These are phyloP conservation scores for Schoenoplectus tabernaemontani DNA, from an alignment of 202 grass and related monocot genomes.

Conservation along the genomic window DNA sequence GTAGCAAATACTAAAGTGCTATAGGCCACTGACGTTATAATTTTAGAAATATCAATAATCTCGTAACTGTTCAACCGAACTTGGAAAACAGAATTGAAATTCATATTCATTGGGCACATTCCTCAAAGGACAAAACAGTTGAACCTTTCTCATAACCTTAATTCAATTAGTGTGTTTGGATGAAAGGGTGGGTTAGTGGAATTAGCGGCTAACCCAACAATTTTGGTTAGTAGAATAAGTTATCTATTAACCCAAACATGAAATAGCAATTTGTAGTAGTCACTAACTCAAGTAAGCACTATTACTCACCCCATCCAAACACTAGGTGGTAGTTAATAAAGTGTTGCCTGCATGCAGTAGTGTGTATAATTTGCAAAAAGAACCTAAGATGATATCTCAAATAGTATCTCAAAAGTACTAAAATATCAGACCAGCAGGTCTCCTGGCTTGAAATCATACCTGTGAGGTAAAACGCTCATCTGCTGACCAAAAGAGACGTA, in stretches of 20 bases:
- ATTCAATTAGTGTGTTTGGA: not conserved
- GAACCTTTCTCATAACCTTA: not conserved
- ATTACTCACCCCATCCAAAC: not conserved
- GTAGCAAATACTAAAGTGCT: not conserved
- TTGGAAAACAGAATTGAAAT: not conserved
- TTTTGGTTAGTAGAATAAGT: too few species aligned
- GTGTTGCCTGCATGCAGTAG: not conserved
- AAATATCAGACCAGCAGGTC: conserved; percentile 17
- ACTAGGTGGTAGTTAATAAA: not conserved
- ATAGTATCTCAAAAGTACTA: not conserved
- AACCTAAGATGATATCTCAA: not conserved
- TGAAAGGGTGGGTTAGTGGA: too few species aligned
- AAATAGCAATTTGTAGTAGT: too few species aligned
- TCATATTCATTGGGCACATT: not conserved
- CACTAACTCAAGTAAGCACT: too few species aligned
- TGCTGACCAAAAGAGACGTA: conserved; percentile 89
- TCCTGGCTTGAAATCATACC: conserved; percentile 33
- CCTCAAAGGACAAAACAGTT: not conserved
- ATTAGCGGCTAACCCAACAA: too few species aligned
- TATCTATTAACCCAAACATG: too few species aligned
- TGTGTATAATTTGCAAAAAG: not conserved
- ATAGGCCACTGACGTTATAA: not conserved
- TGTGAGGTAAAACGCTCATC: conserved; percentile 88
- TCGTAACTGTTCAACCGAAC: not conserved
- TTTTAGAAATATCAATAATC: not conserved